Conservation (phyloP, 495 filamentous ascomycete genomes). For the Talaromyces borbonicus region DNA sequence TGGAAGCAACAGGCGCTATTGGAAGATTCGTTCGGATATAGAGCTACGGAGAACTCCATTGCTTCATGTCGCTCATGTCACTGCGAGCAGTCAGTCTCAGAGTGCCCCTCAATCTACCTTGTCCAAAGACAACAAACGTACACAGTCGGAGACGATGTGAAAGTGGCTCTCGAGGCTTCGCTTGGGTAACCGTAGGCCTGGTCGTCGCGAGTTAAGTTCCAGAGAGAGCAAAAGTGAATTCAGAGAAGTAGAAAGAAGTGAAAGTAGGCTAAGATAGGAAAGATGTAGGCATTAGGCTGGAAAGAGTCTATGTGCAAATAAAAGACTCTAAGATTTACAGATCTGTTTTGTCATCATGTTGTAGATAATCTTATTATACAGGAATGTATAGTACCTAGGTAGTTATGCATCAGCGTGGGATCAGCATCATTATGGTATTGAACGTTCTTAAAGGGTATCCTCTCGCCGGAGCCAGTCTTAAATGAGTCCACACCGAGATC, state of each 20-base stretch:
- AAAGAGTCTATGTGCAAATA: slow-evolving; percentile 62
- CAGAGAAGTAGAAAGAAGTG: too few species aligned
- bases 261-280: too few species aligned
- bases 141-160: slow-evolving; percentile 99
- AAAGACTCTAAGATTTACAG: slow-evolving; percentile 47
- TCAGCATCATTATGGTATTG: slow-evolving; percentile 47
- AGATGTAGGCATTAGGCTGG: too few species aligned
- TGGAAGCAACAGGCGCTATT: neutral
- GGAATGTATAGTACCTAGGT: slow-evolving; percentile 61
- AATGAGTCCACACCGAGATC: slow-evolving; percentile 57
- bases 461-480: slow-evolving; percentile 70
- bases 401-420: slow-evolving; percentile 60
- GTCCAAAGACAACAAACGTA: slow-evolving; percentile 43
- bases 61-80: neutral
- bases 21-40: neutral
- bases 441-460: slow-evolving; percentile 53
- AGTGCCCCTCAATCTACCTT: slow-evolving; percentile 9
- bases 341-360: slow-evolving; percentile 47
- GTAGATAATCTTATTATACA: slow-evolving; percentile 62
- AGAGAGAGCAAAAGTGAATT: too few species aligned
- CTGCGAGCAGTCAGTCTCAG: slow-evolving; percentile 26
- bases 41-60: neutral
- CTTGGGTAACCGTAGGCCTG: slow-evolving; percentile 95
- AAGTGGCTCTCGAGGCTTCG: slow-evolving; percentile 96
- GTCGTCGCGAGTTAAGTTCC: slow-evolving; percentile 99